Evolutionary conservation across 1,284 basidiomycete genomes (phyloP).

Genomic region (Puccinia coronata): DNA sequence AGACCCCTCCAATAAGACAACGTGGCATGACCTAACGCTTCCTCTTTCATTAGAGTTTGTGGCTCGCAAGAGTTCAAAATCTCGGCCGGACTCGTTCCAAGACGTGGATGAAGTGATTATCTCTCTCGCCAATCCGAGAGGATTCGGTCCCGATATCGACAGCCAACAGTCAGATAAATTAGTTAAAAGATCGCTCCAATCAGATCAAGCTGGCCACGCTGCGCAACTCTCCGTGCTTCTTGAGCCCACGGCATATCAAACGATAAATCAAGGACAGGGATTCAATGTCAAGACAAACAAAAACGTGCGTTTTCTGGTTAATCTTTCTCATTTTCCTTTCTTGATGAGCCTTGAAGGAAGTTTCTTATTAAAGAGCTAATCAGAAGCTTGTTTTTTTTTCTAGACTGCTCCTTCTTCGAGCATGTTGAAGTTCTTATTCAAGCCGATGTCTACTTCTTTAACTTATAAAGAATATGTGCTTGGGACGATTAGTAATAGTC

Average conservation of each 20-base stretch:
- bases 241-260: slow-evolving; percentile 6
- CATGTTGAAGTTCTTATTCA: slow-evolving; percentile 21
- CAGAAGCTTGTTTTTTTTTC: neutral
- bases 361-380: neutral
- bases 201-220: neutral
- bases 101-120: slow-evolving; percentile 19
- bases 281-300: slow-evolving; percentile 11
- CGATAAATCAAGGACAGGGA: neutral
- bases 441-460: neutral
- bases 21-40: neutral
- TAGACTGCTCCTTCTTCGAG: slow-evolving; percentile 1
- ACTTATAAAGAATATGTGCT: slow-evolving; percentile 5
- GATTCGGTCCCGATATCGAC: slow-evolving; percentile 8
- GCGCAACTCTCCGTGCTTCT: slow-evolving; percentile 5
- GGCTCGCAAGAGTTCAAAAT: slow-evolving; percentile 6
- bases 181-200: neutral
- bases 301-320: neutral
- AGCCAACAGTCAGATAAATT: neutral
- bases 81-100: neutral
- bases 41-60: neutral
- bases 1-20: neutral
- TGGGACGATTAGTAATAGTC: neutral
- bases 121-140: slow-evolving; percentile 29
- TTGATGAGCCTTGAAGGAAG: neutral
- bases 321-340: neutral